These are phyloP conservation scores for Herpetomonas muscarum DNA, from an alignment of 208 protist genomes.

Conservation along the genomic window DNA sequence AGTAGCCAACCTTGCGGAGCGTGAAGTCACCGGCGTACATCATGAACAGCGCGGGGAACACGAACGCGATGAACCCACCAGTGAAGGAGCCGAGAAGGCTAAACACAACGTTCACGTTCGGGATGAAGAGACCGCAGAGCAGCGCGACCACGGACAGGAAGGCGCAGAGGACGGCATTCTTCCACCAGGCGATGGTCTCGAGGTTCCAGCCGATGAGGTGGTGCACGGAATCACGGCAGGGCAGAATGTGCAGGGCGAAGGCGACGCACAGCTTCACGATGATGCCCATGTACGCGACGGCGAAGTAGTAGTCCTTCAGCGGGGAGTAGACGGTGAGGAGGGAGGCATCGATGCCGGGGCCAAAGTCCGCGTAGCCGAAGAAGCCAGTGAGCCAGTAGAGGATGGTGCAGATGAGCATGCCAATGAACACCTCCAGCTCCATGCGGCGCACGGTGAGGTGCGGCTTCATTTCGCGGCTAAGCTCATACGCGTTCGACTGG, in stretches of 20 bases:
- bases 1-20: conserved; percentile 36
- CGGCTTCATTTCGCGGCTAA: conserved; percentile 72
- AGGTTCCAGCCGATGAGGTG: conserved; percentile 51
- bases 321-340: conserved; percentile 59
- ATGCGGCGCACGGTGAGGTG: conserved; percentile 35
- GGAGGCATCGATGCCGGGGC: conserved; percentile 33
- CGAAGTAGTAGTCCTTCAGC: conserved; percentile 35
- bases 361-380: conserved; percentile 83
- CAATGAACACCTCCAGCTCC: conserved; percentile 41
- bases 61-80: conserved; percentile 72
- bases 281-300: conserved; percentile 63
- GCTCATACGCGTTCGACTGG: conserved; percentile 75
- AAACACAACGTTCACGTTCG: conserved; percentile 76
- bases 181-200: conserved; percentile 41
- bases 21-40: conserved; percentile 71
- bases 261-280: conserved; percentile 74
- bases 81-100: conserved; percentile 64
- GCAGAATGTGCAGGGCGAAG: conserved; percentile 70
- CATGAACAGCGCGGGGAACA: conserved; percentile 76
- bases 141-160: conserved; percentile 47
- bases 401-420: conserved; percentile 45
- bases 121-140: conserved; percentile 73
- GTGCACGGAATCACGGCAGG: conserved; percentile 65
- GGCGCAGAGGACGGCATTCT: conserved; percentile 43
- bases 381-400: conserved; percentile 69